These are phyloP conservation scores for Colletotrichum gloeosporioides DNA, from an alignment of 2,329 filamentous ascomycete species.

Conservation along the genomic window DNA sequence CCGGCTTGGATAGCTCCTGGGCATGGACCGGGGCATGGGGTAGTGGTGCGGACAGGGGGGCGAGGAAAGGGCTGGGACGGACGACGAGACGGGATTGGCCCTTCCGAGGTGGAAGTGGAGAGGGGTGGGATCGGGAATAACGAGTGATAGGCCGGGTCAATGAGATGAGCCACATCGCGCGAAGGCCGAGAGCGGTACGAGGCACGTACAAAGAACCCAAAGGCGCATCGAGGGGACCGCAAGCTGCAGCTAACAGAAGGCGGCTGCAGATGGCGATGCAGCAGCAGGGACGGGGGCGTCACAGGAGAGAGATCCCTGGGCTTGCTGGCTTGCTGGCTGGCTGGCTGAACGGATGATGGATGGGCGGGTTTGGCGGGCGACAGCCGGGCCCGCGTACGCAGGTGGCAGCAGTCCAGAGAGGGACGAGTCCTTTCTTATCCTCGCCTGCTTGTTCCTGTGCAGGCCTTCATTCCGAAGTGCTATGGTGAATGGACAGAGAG, in stretches of 20 bases:
- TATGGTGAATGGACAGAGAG: background rate
- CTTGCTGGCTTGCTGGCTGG: background rate
- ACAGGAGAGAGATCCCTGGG: slow-evolving; percentile 6
- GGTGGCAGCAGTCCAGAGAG: background rate
- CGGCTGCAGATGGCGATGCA: slow-evolving; percentile 6
- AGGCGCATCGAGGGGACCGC: background rate
- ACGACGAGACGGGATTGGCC: background rate
- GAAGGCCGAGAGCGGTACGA: slow-evolving; percentile 10
- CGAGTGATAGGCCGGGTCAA: background rate
- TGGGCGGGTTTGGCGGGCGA: slow-evolving; percentile 13
- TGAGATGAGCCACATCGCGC: background rate
- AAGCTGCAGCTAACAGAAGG: background rate
- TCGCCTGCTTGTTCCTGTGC: background rate
- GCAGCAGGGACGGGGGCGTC: background rate
- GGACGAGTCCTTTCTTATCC: background rate
- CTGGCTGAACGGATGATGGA: background rate
- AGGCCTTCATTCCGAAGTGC: background rate
- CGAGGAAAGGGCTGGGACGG: background rate
- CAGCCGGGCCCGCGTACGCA: background rate
- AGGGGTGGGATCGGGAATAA: background rate
- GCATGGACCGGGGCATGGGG: background rate
- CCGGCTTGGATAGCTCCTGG: background rate
- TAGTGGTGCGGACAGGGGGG: background rate
- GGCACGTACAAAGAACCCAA: background rate
- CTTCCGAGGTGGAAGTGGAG: background rate